A percentile compares a stretch with the other conserved stretches of the same genome.
phyloP scores from a whole-genome alignment of 75 land plant species.

The Sequoia sempervirens region DNA sequence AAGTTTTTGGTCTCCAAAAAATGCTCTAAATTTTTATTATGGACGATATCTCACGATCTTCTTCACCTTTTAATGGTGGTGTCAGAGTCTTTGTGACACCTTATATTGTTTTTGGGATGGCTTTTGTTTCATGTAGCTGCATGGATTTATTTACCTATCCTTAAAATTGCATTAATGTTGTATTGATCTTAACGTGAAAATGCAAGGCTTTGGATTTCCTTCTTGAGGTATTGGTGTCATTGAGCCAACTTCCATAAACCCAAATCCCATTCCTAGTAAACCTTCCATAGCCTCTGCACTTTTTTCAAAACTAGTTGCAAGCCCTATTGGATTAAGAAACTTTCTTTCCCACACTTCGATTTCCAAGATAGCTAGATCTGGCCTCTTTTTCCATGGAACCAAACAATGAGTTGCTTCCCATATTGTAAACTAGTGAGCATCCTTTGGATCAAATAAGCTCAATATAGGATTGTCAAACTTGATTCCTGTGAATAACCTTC shows the following conservation, averaged over 20 bases:
- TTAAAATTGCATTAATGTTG: too few relatives aligned
- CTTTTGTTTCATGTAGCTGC: too few relatives aligned
- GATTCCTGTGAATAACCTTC: conserved; percentile 88
- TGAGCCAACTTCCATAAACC: conserved; percentile 97
- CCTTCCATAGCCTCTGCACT: conserved; percentile 97
- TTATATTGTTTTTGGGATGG: too few relatives aligned
- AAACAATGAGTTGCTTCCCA: conserved; percentile 83
- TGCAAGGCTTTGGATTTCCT: conserved; percentile 96
- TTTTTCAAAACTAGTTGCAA: conserved; percentile 98
- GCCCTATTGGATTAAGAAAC: conserved; percentile 89
- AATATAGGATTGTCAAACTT: conserved; percentile 86
- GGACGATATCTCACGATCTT: too few relatives aligned
- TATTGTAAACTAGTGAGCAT: conserved; percentile 79
- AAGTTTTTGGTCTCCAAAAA: too few relatives aligned
- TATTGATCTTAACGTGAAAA: conserved; percentile 93
- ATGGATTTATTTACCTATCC: too few relatives aligned
- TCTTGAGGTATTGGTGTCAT: conserved; percentile 96
- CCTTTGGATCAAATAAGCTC: conserved; percentile 79
- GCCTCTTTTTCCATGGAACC: conserved; percentile 83
- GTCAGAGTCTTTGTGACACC: too few relatives aligned
- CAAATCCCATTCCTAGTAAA: conserved; percentile 88
- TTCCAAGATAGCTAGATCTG: conserved; percentile 74
- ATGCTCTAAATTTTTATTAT: too few relatives aligned
- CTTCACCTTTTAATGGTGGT: too few relatives aligned
- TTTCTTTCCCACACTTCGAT: conserved; percentile 88